Percentiles rank a stretch among this genome's conserved stretches.
Evolutionary conservation across 345 rosid genomes (phyloP).

Genomic region (Arabidopsis suecica): DNA sequence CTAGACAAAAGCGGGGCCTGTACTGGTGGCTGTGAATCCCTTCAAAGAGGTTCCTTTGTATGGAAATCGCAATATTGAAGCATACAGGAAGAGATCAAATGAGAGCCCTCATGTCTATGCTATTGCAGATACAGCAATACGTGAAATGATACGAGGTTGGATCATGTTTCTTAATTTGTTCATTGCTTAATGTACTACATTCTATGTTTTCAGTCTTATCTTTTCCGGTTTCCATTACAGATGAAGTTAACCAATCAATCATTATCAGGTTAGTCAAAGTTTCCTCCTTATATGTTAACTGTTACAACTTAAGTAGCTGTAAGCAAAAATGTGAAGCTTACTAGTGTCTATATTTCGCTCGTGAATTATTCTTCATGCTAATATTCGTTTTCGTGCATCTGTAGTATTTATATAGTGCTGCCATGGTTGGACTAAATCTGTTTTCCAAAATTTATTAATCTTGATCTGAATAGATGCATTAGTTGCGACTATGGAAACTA

Average conservation of each 20-base stretch:
- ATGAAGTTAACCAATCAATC: conserved; percentile 98
- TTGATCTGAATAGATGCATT: conserved; percentile 12
- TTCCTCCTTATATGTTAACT: conserved; percentile 9
- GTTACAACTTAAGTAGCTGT: conserved; percentile 4
- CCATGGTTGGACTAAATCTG: conserved; percentile 1
- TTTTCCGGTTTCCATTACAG: conserved; percentile 53
- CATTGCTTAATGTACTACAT: conserved; percentile 3
- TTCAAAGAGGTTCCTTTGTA: conserved; percentile 69
- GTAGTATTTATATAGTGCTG: neutral
- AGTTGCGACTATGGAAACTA: conserved; percentile 12
- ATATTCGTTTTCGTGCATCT: neutral
- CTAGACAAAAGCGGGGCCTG: conserved; percentile 91
- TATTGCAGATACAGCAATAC: conserved; percentile 72
- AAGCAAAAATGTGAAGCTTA: conserved; percentile 7
- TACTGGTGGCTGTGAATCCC: conserved; percentile 88
- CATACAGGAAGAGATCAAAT: conserved; percentile 58
- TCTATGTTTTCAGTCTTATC: conserved; percentile 31
- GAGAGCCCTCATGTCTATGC: conserved; percentile 85
- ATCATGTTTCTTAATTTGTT: conserved; percentile 27
- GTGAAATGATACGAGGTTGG: conserved; percentile 90
- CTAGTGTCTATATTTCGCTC: neutral
- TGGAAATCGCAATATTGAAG: conserved; percentile 57
- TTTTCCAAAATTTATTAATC: neutral
- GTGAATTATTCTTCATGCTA: neutral
- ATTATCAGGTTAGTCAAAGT: conserved; percentile 80